A percentile compares a stretch with the other conserved stretches of the same genome.
Evolutionary conservation across 2,329 filamentous ascomycete genomes (phyloP).

Genomic region (Blastomyces parvus): DNA sequence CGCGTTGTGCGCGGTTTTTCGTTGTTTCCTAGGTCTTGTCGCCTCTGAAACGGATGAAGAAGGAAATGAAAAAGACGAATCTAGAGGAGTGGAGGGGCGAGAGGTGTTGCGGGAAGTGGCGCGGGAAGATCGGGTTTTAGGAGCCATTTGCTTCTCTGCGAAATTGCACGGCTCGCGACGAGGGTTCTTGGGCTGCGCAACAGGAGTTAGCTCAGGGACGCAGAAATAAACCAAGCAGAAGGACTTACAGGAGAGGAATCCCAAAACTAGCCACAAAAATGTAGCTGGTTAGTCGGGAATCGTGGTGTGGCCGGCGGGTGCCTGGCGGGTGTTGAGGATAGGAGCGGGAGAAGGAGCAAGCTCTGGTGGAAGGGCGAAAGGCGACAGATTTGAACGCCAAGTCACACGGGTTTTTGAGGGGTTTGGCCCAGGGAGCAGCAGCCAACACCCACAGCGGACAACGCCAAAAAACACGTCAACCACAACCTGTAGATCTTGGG

Average conservation of each 20-base stretch:
- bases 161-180: conserved; percentile 8
- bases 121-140: conserved; percentile 28
- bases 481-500: background rate
- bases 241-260: conserved; percentile 21
- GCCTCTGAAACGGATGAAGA: conserved; percentile 23
- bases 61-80: conserved; percentile 17
- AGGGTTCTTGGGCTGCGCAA: conserved; percentile 10
- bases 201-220: conserved; percentile 20
- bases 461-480: conserved; percentile 4
- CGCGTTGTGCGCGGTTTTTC: conserved; percentile 21
- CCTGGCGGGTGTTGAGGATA: conserved; percentile 10
- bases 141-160: conserved; percentile 22
- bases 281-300: conserved; percentile 23
- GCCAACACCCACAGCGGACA: background rate
- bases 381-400: conserved; percentile 8
- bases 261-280: conserved; percentile 22
- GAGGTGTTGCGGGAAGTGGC: conserved; percentile 23
- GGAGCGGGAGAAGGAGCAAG: conserved; percentile 22
- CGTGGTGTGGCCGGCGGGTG: conserved; percentile 5
- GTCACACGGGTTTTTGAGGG: background rate
- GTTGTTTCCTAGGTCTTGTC: conserved; percentile 22
- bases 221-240: conserved; percentile 5
- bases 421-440: background rate
- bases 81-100: conserved; percentile 26
- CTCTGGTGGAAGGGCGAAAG: conserved; percentile 24